Evolutionary conservation across 768 basidiomycete species (phyloP), one percentile per base, ranked within the genome.

Genomic region (Suillus lakei): DNA sequence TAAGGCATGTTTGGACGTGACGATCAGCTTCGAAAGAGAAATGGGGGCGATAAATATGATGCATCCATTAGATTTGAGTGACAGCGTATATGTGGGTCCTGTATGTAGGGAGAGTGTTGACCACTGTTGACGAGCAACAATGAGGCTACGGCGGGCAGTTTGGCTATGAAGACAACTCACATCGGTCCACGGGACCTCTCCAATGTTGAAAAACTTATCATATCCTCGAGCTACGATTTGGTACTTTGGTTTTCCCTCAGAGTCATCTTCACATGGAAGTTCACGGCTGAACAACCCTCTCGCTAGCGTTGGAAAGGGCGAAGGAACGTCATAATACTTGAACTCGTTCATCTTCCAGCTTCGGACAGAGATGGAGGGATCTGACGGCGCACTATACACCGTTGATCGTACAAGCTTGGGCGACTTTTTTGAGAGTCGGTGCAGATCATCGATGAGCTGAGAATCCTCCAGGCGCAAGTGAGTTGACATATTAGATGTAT

Each of bases 321-420:
- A 92, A 0, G 95, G 95, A 2, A 94, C 83, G 60, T 92, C 88
- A 66, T 93, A 92, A 79, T 98, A 98, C 74, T 95, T 95, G 83
- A 89, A 94, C 77, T 99, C 97, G 77, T 94, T 92, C 95, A 98
- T 96, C 82, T 95, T 98, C 97, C 97, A 99, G 79, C 92, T 94
- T 4, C 87, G 84, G 32, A 99, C 79, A 4, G 75, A 72, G 70
- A 89, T 81, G 4, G 75, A 68, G 1, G 86, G 82, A 64, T 86
- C 85, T 1, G 85, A 85, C 0, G 91, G 88, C 0, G 85, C 88
- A 1, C 75, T 50, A 71, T 92, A 90, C 2, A 76, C 70, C 0
- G 84, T 81, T 2, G 88, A 87, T 54, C 82, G 85, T 62, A 94
- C 84, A 61, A 95, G 88, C 73, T 90, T 92, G 3, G 87, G 84